Evolutionary conservation across 306 rosid species (phyloP), one percentile per base, ranked within the genome.

Genomic region (Medicago ruthenica): DNA sequence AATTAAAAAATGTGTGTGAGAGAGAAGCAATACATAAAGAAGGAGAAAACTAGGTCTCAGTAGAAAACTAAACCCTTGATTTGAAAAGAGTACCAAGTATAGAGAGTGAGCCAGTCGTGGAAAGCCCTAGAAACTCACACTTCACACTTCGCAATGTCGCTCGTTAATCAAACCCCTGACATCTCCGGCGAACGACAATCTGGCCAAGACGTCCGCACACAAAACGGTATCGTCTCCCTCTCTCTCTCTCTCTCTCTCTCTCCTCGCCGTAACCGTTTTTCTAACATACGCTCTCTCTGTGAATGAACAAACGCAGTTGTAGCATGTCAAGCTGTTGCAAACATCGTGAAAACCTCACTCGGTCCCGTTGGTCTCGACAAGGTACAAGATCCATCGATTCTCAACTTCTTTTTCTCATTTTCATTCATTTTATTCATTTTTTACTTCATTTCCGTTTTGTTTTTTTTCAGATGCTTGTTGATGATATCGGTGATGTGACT

Each of bases 291-390:
- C 5, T 58, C 7, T 58, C 22, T 21, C 7, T 1, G 31, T 18
- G 12, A 9, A 53, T 14, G 41, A 14, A 27, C 22, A 24, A 72
- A 3, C 11, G 1, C 65, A 80, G 99, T 92, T 67, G 74, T 96
- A 77, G 98, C 96, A 4, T 92, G 98, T 69, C 97, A 89, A 86
- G 97, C 99, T 21, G 84, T 96, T 37, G 97, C 98, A 9, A 96
- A 96, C 84, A 89, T 96, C 20, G 99, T 96, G 41, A 96, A 96
- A 84, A 81, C 96, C 62, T 96, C 98, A 1, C 84, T 96, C 37
- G 99, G 99, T 60, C 98, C 99, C 9, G 99, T 96, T 68, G 99
- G 99, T 59, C 99, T 96, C 21, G 99, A 96, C 84, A 96, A 96
- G 97, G 99, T 92, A 61, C 90, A 61, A 61, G 69, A 44, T 73